Base-by-base conservation (phyloP, 176 grass and related monocot species). In the Musa acuminata region DNA sequence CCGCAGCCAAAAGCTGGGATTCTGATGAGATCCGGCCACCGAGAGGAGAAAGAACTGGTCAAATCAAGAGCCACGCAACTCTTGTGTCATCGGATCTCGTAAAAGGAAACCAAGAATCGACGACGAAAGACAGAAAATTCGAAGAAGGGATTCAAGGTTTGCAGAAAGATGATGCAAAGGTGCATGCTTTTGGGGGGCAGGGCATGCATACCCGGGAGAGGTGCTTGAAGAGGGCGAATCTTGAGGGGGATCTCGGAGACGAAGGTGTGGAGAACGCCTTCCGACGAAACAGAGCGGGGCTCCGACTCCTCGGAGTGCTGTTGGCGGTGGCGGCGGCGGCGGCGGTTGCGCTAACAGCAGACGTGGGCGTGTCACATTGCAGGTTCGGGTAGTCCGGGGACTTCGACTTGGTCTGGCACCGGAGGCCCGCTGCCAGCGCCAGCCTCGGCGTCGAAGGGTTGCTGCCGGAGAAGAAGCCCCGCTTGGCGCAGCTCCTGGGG, bases 181-280 rank as follows among this genome's bases (percentile, higher is more conserved):
- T 43, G 35, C 35, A 43, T 43, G 35, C 29, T 29, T 29, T 29
- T 3, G 29, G 29, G n/a, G 55, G 72, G 1, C 54, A 83, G 72
- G 80, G 72, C 22, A 14, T 19, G 19, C 49, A 67, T 76, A 91
- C 88, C 89, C 88, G 83, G 62, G 80, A 64, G 8, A 87, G 85
- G 52, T 92, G 89, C 92, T 92, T 92, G 75, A 96, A 74, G 57
- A 92, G 89, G 51, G 84, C 86, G 80, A 96, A 96, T 80, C 85
- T 85, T 68, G 89, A 96, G 0, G 87, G 92, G 73, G 92, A 89
- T 85, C 92, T 84, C 72, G 92, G 89, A 13, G 92, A 96, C 0
- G 89, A 78, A 9, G 92, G 92, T 63, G 83, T 86, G 25, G 87
- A 92, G 9, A 80, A 79, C 20, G 84, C 80, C 84, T n/a, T 14